Base-by-base conservation (phyloP, 177 flowering plant genomes). In the Vitis hybrid region DNA sequence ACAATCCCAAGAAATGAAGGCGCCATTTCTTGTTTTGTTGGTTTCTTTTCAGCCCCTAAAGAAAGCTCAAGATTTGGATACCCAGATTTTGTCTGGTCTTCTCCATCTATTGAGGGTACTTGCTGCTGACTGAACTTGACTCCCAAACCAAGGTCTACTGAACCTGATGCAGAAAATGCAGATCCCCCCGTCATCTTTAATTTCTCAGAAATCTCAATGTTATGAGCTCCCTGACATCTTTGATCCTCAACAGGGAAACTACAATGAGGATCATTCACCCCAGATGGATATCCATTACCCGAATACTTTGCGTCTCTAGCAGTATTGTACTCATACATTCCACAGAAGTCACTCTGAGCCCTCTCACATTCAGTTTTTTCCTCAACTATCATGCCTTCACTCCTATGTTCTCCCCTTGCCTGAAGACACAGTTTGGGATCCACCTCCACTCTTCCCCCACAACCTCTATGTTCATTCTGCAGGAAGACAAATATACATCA, bases 61-160 rank as follows among this genome's bases (percentile, higher is more conserved):
- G 61, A 34, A 39, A 55, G 63, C 62, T 45, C 70, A 45, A 57
- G 62, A 68, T 19, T 10, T 11, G 69, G 48, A 53, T 10, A 11
- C 12, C 49, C 11, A n/a, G 59, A 14, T 10, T 67, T n/a, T 22
- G 2, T 0, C 15, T 10, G 10, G 39, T n/a, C 18, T 50, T 39
- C 19, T 7, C 10, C 29, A 12, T 31, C 9, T 14, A 50, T 3
- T 26, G 60, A n/a, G 31, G 16, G 5, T 54, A 10, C 50, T 67
- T 39, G 31, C 51, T 56, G 59, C 59, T 16, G 9, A n/a, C 10
- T 8, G 59, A n/a, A n/a, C 10, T n/a, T 18, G 16, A 56, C 20
- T 14, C 59, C 19, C 10, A 56, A 56, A 56, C 22, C 14, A 5
- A 3, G 3, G 12, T 56, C 59, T 19, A n/a, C 59, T 56, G 59